Conservation (phyloP, 108 stramenopile species). For the Cyclotella choctawhatcheeana region DNA sequence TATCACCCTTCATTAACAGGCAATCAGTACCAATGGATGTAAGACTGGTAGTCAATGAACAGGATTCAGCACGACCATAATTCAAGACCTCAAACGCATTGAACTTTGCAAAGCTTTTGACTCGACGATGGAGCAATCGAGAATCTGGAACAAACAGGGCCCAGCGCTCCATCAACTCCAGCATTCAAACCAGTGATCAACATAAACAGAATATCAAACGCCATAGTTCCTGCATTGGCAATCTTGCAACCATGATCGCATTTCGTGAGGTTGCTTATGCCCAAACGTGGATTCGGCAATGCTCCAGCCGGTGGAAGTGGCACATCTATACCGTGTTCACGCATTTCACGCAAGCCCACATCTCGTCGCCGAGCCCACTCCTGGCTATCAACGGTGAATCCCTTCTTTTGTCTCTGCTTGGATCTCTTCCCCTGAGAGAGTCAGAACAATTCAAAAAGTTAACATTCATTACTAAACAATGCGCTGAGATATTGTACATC, state of each 20-base stretch:
- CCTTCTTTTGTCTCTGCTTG: background rate
- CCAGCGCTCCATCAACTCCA: background rate
- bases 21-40: conserved; percentile 1
- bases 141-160: background rate
- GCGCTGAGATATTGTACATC: no score
- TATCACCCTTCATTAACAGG: background rate
- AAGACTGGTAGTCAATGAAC: background rate
- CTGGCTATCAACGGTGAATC: background rate
- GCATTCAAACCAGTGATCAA: background rate
- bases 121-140: background rate
- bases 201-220: background rate
- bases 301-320: background rate
- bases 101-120: background rate
- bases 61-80: background rate
- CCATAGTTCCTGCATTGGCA: background rate
- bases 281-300: background rate
- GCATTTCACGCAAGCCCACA: background rate
- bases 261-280: background rate
- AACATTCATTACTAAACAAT: no score
- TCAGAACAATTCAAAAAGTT: no score
- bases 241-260: background rate
- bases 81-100: background rate
- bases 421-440: background rate
- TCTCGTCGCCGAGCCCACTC: background rate
- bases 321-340: background rate